A percentile compares a stretch with the other conserved stretches of the same genome.
Conservation (phyloP, 768 basidiomycete genomes). For the Calocybe cyanea region DNA sequence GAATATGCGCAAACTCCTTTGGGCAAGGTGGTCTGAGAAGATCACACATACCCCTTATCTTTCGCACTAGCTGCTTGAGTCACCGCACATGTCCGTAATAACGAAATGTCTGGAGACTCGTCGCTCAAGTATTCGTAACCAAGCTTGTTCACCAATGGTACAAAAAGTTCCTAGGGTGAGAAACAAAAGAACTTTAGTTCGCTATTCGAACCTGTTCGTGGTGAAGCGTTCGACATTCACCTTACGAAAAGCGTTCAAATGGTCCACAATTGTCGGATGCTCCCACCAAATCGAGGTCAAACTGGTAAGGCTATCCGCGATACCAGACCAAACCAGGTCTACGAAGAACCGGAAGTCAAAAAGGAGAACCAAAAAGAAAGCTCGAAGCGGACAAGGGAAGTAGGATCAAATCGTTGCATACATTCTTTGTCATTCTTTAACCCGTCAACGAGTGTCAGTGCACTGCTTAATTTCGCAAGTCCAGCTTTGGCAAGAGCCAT, state of each 20-base stretch:
- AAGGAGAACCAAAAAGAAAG: background rate
- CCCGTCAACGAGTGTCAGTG: slow-evolving; percentile 67
- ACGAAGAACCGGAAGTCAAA: background rate
- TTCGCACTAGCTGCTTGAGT: slow-evolving; percentile 35
- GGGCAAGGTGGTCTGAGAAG: no score
- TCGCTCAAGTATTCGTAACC: slow-evolving; percentile 69
- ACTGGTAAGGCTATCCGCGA: slow-evolving; percentile 50
- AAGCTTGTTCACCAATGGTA: slow-evolving; percentile 72
- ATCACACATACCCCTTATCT: slow-evolving; percentile 20
- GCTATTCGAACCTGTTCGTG: background rate
- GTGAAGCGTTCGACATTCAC: slow-evolving; percentile 34
- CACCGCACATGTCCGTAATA: slow-evolving; percentile 75
- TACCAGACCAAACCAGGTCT: slow-evolving; percentile 83
- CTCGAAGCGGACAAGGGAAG: background rate
- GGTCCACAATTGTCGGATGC: slow-evolving; percentile 46
- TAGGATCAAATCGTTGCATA: slow-evolving; percentile 28
- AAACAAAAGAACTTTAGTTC: slow-evolving; percentile 2
- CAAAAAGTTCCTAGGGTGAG: slow-evolving; percentile 51
- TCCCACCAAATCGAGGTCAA: slow-evolving; percentile 84
- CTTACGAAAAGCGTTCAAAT: slow-evolving; percentile 56
- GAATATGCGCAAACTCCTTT: no score
- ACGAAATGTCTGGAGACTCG: slow-evolving; percentile 66
- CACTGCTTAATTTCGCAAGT: slow-evolving; percentile 69
- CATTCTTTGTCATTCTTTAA: slow-evolving; percentile 77
- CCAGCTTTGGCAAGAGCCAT: slow-evolving; percentile 81